phyloP scores from a whole-genome alignment of 1,284 basidiomycete species.

The Pyrrhoderma noxium region DNA sequence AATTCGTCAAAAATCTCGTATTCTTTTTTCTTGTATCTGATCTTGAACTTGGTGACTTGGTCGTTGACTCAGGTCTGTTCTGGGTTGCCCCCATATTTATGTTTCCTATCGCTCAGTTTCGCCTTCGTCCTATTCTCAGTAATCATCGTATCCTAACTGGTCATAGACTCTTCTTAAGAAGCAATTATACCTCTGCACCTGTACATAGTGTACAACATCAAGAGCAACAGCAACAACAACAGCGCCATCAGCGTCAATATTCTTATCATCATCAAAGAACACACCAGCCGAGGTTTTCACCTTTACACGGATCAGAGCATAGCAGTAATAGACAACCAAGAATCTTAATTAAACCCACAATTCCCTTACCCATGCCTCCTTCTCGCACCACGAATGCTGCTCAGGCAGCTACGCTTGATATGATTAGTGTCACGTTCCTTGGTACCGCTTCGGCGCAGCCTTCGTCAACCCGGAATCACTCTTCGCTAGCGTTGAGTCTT shows the following conservation, averaged over 20 bases:
- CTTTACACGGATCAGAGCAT: too few relatives aligned
- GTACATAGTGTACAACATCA: constrained; percentile 7
- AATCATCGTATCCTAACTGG: not conserved
- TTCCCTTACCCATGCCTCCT: constrained; percentile 11
- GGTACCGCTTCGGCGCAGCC: constrained; percentile 75
- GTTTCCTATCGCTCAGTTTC: not conserved
- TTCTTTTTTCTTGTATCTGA: too few relatives aligned
- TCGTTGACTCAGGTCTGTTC: not conserved
- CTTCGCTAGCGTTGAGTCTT: constrained; percentile 56
- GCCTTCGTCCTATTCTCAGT: not conserved
- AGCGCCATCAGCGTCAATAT: too few relatives aligned
- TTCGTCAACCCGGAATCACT: constrained; percentile 68
- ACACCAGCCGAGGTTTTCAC: too few relatives aligned
- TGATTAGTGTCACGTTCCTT: constrained; percentile 60
- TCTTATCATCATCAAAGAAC: too few relatives aligned
- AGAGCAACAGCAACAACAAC: too few relatives aligned
- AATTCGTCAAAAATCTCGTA: too few relatives aligned
- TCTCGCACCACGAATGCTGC: constrained; percentile 9
- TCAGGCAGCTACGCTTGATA: constrained; percentile 25
- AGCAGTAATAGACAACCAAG: not conserved
- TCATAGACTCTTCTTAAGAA: not conserved
- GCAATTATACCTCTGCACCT: not conserved
- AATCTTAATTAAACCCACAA: not conserved
- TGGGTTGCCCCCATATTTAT: not conserved
- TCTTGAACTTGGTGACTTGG: too few relatives aligned